Percentiles rank a stretch among this genome's conserved stretches.
Conservation (phyloP, 192 early-diverging fungal species). For the Lobosporangium transversale region DNA sequence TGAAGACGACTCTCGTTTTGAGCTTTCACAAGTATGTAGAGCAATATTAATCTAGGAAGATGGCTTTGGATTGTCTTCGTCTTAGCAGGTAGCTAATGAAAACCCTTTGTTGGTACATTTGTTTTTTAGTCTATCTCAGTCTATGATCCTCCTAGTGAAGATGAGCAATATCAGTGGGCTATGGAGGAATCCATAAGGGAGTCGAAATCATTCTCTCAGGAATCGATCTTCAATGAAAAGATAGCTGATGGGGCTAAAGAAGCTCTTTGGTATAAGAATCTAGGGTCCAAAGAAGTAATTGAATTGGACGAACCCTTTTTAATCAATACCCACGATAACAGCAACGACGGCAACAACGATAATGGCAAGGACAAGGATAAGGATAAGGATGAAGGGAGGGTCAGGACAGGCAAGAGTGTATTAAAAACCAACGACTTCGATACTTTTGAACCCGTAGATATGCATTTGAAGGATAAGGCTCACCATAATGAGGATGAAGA, state of each 20-base stretch:
- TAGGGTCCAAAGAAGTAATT: no score
- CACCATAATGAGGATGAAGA: conserved; percentile 19
- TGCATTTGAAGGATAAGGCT: no score
- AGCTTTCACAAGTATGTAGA: conserved; percentile 8
- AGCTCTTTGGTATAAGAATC: no score
- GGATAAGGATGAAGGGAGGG: background rate
- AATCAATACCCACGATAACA: no score
- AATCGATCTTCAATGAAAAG: background rate
- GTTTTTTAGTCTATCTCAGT: conserved; percentile 15
- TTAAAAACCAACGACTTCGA: background rate
- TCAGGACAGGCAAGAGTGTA: no score
- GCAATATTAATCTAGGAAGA: no score
- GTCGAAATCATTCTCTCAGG: conserved; percentile 17
- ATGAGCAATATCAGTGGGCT: conserved; percentile 37
- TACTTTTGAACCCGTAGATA: no score
- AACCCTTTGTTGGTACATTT: background rate
- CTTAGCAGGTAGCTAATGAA: no score
- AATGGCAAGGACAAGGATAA: background rate
- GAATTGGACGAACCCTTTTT: no score
- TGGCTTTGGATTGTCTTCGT: no score
- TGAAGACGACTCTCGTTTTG: background rate
- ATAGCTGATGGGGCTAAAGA: no score
- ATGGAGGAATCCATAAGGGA: conserved; percentile 35
- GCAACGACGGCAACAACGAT: no score
- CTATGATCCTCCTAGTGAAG: conserved; percentile 26